Percentiles rank a stretch among this genome's conserved stretches.
Conservation (phyloP, 495 filamentous ascomycete genomes). For the Xylaria flabelliformis region DNA sequence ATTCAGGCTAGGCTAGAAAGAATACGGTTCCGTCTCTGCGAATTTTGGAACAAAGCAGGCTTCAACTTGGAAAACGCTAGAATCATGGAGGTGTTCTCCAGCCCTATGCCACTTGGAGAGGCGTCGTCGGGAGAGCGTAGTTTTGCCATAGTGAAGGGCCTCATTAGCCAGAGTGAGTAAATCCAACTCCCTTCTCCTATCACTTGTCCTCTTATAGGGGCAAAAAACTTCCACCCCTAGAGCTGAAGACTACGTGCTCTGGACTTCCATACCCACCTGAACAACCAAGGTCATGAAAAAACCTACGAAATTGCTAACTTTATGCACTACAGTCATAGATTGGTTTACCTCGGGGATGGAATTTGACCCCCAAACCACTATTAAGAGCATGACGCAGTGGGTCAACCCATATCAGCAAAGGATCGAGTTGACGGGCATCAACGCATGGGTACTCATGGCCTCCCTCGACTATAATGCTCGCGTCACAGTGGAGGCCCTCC, state of each 20-base stretch:
- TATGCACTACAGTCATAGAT: slow-evolving; percentile 4
- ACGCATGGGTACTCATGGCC: slow-evolving; percentile 39
- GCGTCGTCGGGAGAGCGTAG: slow-evolving; percentile 37
- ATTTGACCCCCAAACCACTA: background rate
- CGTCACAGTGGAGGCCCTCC: slow-evolving; percentile 34
- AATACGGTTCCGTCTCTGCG: slow-evolving; percentile 2
- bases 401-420: slow-evolving; percentile 34
- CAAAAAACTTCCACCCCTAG: background rate
- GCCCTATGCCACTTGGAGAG: slow-evolving; percentile 33
- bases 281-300: background rate
- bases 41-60: slow-evolving; percentile 17
- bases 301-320: background rate
- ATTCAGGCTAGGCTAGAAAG: slow-evolving; percentile 12
- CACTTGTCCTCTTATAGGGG: background rate
- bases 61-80: background rate
- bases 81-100: background rate
- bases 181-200: background rate
- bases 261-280: background rate
- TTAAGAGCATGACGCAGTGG: slow-evolving; percentile 31
- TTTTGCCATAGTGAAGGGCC: slow-evolving; percentile 30
- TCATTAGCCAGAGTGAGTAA: slow-evolving; percentile 24
- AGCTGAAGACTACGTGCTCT: background rate
- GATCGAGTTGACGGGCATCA: slow-evolving; percentile 40
- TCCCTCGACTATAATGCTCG: slow-evolving; percentile 37
- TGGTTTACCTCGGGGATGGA: background rate